Evolutionary conservation across 345 rosid genomes (phyloP).

Genomic region (Clausena lansium): DNA sequence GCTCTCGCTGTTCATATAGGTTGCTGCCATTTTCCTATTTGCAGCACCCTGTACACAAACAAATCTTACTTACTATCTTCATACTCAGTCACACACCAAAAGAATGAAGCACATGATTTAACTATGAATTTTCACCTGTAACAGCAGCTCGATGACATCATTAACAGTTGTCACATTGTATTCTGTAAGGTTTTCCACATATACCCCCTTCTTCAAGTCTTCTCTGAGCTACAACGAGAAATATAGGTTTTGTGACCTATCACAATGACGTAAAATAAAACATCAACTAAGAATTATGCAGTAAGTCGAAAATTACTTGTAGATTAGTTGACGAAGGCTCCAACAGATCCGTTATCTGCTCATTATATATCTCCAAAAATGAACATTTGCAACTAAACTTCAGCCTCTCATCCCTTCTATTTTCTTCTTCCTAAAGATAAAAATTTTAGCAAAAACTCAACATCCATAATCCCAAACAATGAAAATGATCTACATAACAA

Average conservation of each 20-base stretch:
- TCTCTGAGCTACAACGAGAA: constrained; percentile 80
- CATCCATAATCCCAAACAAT: background rate
- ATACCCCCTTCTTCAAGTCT: constrained; percentile 80
- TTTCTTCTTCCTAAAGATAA: constrained; percentile 69
- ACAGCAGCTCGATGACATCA: constrained; percentile 76
- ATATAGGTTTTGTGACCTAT: constrained; percentile 26
- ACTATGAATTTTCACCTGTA: constrained; percentile 46
- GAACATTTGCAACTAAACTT: constrained; percentile 87
- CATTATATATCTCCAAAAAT: constrained; percentile 90
- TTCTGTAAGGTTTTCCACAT: constrained; percentile 87
- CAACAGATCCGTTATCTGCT: constrained; percentile 87
- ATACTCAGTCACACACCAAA: background rate
- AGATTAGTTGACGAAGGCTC: constrained; percentile 87
- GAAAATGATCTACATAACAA: background rate
- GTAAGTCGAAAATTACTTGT: constrained; percentile 51
- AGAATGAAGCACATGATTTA: constrained; percentile 8
- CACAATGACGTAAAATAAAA: constrained; percentile 1
- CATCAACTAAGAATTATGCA: constrained; percentile 10
- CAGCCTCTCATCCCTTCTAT: constrained; percentile 69
- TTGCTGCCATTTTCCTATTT: constrained; percentile 85
- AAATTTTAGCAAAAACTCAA: constrained; percentile 13
- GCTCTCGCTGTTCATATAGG: constrained; percentile 93
- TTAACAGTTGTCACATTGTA: constrained; percentile 56
- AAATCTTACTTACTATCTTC: constrained; percentile 14
- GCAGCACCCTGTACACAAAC: constrained; percentile 62